Evolutionary conservation across 768 basidiomycete species (phyloP).

Genomic region (Neoboletus subvelutipes): DNA sequence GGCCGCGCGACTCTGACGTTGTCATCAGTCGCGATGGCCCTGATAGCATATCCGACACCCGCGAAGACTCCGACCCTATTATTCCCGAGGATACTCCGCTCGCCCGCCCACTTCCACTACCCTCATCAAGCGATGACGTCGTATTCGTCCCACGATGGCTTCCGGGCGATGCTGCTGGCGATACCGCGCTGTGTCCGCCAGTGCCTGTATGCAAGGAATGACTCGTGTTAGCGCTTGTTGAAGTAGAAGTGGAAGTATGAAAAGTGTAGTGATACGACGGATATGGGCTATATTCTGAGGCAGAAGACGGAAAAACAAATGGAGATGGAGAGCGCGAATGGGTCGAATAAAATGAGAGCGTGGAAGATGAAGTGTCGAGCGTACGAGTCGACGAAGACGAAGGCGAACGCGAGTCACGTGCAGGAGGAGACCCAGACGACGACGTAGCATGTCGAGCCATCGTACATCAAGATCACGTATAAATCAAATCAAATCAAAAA

Average conservation of each 20-base stretch:
- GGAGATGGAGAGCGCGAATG: background rate
- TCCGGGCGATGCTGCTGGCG: constrained; percentile 25
- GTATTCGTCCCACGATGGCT: constrained; percentile 22
- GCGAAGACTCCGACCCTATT: constrained; percentile 13
- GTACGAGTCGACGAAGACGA: constrained; percentile 1
- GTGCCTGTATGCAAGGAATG: constrained; percentile 12
- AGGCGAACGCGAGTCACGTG: background rate
- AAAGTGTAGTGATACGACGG: background rate
- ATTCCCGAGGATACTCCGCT: constrained; percentile 18
- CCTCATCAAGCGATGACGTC: constrained; percentile 21
- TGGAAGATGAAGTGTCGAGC: constrained; percentile 7
- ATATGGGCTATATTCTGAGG: background rate
- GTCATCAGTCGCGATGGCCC: background rate
- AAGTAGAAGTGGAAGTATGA: background rate
- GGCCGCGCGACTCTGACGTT: background rate
- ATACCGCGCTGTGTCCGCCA: constrained; percentile 15
- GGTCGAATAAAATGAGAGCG: background rate
- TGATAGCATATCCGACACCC: background rate
- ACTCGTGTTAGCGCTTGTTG: constrained; percentile 12
- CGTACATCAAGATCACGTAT: background rate
- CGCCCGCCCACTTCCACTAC: constrained; percentile 7
- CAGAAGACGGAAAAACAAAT: background rate
- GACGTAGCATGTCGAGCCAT: constrained; percentile 7
- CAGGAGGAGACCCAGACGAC: background rate
- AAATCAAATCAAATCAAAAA: background rate